These are phyloP conservation scores for Graphiopsis chlorocephala DNA, from an alignment of 2,329 filamentous ascomycete genomes.

Conservation along the genomic window DNA sequence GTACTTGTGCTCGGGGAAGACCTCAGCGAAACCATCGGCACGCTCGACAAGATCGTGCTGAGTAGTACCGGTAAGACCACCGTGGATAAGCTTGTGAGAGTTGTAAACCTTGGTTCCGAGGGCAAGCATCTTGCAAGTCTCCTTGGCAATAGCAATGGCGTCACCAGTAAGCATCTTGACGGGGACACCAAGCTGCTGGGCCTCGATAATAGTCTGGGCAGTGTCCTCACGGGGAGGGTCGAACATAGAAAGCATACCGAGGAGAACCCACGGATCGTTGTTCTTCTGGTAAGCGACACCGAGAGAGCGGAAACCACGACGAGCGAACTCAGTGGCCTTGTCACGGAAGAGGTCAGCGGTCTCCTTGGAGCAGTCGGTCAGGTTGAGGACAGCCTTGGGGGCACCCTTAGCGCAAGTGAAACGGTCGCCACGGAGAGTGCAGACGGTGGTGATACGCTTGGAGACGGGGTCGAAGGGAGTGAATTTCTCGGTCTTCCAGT, in stretches of 20 bases:
- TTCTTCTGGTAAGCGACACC: conserved; percentile 78
- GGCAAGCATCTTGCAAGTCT: conserved; percentile 79
- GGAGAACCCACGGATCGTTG: conserved; percentile 68
- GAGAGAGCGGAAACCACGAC: conserved; percentile 76
- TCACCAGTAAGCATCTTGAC: conserved; percentile 84
- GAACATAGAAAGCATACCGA: conserved; percentile 77
- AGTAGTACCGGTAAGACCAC: conserved; percentile 68
- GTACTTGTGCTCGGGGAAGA: conserved; percentile 75
- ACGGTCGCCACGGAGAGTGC: conserved; percentile 65
- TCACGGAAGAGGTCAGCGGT: conserved; percentile 65
- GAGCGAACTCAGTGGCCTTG: conserved; percentile 72
- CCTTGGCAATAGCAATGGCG: conserved; percentile 75
- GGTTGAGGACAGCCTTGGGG: conserved; percentile 69
- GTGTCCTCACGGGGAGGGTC: conserved; percentile 77
- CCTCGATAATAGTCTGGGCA: conserved; percentile 73
- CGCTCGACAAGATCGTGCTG: conserved; percentile 75
- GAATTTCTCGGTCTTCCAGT: conserved; percentile 76
- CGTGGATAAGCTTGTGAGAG: conserved; percentile 73
- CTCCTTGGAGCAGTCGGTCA: conserved; percentile 65
- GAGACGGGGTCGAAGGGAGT: conserved; percentile 76
- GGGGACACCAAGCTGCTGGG: conserved; percentile 70
- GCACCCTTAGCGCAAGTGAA: conserved; percentile 76
- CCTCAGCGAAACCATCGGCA: conserved; percentile 70
- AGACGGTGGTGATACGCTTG: conserved; percentile 72
- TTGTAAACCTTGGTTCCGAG: conserved; percentile 80